Base-by-base conservation (phyloP, 2,329 filamentous ascomycete species). In the Biscogniauxia sp. region DNA sequence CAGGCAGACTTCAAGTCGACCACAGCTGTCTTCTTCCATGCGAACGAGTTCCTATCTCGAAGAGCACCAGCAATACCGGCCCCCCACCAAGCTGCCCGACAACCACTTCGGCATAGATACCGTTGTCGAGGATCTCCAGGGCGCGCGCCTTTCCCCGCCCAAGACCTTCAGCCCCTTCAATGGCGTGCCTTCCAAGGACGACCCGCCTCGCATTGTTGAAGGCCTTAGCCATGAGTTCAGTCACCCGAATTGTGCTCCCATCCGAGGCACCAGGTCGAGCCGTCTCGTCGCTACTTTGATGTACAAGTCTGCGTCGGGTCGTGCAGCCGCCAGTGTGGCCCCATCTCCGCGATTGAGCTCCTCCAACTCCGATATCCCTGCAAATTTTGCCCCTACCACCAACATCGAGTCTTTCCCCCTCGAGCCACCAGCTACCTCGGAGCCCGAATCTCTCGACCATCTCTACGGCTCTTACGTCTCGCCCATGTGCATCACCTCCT, bases 401-500 rank as follows among this genome's bases (percentile, higher is more conserved):
- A 80, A 83, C 66, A 79, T 82, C 59, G 81, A 84, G n/a, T 77
- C 78, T 64, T 87, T 87, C 68, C 84, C 86, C 23, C 79, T 88
- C 55, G 84, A 88, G 72, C 80, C 84, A 61, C 80, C 85, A 61
- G 79, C 80, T 54, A 59, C 75, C 57, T 75, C 80, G 67, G 80
- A 86, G 70, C 75, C 83, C 67, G 80, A 88, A 74, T 78, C 85
- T 59, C 80, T 88, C 56, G 86, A 89, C 69, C 84, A 87, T 63
- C 80, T 88, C 19, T 89, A 89, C 67, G 86, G 86, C 63, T 86
- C 84, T 20, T 87, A 87, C 69, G 82, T 88, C 70, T 88, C 85
- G 19, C 84, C 86, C 5, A 78, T 88, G 62, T 88, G 86, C 75
- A 82, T 88, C 63, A 85, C 85, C 9, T 86, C 85, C 15, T 89